Base-by-base conservation (phyloP, 78 protist genomes). In the Dictyostelium intermedium region DNA sequence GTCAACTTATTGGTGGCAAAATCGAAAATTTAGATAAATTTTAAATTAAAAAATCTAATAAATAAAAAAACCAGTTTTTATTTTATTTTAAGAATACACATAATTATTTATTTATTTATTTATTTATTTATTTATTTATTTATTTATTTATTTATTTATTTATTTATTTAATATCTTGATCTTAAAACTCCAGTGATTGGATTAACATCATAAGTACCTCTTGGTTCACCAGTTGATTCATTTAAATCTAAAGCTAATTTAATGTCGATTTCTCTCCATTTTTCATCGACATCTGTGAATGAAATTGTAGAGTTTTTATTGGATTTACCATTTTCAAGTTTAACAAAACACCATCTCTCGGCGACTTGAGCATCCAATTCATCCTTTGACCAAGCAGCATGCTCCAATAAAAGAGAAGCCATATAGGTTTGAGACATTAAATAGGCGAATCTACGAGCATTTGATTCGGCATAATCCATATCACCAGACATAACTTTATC, bases 321-420 rank as follows among this genome's bases (percentile, higher is more conserved):
- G 1, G 14, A 1, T 69, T 60, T 89, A 7, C 66, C n/a, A 35
- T 37, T 39, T 70, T 89, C 45, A n/a, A 89, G 47, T 69, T 89
- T 89, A 23, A 50, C 35, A 1, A 47, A 77, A 47, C 87, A 89
- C 95, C 95, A 91, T 61, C 95, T 50, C 5, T 91, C 56, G 0
- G 35, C 47, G 3, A 84, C 83, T n/a, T 79, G 66, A 35, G 16
- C 70, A 73, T 91, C 95, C 13, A 79, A 20, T 25, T 80, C 8
- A 30, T 83, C 69, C 8, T 84, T 84, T 13, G 70, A 66, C 91
- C 83, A 83, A 34, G 14, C 16, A 2, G 95, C 95, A 45, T 91
- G 95, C 43, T 91, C 95, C 13, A 70, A 78, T 20, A 91, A 50
- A 0, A 91, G 23, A 3, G 92, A 30, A 37, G 95, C 95, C 84